Evolutionary conservation across 2,329 filamentous ascomycete species (phyloP).

Genomic region (Pseudocercospora vitis): DNA sequence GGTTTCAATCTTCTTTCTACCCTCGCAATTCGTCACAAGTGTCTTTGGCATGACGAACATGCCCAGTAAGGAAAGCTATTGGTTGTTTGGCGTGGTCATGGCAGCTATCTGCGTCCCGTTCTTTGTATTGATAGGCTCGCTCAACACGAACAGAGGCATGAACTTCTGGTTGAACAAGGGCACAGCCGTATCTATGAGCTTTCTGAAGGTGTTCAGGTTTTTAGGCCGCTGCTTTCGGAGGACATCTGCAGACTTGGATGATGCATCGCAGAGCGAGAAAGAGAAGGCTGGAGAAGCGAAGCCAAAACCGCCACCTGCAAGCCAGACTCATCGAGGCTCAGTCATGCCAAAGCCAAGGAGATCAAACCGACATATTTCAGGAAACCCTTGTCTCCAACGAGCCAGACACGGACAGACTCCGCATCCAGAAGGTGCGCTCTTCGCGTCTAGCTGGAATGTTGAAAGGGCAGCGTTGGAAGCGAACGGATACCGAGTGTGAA

Average conservation of each 20-base stretch:
- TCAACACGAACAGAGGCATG: slow-evolving; percentile 45
- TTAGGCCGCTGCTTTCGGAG: background rate
- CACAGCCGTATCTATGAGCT: background rate
- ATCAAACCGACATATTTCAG: slow-evolving; percentile 2
- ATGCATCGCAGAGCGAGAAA: background rate
- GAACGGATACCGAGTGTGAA: background rate
- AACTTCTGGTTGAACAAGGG: slow-evolving; percentile 35
- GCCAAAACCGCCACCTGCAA: slow-evolving; percentile 1
- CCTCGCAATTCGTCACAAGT: slow-evolving; percentile 61
- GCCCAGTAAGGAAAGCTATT: slow-evolving; percentile 39
- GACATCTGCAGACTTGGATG: background rate
- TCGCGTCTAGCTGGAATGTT: background rate
- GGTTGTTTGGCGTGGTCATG: slow-evolving; percentile 45
- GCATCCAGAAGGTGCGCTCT: background rate
- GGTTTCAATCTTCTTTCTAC: slow-evolving; percentile 62
- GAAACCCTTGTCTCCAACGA: background rate
- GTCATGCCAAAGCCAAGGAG: slow-evolving; percentile 5
- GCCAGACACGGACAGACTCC: background rate
- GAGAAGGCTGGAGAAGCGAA: background rate
- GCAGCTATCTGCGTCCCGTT: slow-evolving; percentile 48
- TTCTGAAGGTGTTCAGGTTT: slow-evolving; percentile 5
- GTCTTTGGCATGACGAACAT: slow-evolving; percentile 56
- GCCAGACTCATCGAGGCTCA: slow-evolving; percentile 6
- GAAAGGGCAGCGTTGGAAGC: background rate
- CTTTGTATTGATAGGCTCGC: slow-evolving; percentile 48